Evolutionary conservation across 148 eudicot genomes (phyloP).

Genomic region (Arbutus unedo): DNA sequence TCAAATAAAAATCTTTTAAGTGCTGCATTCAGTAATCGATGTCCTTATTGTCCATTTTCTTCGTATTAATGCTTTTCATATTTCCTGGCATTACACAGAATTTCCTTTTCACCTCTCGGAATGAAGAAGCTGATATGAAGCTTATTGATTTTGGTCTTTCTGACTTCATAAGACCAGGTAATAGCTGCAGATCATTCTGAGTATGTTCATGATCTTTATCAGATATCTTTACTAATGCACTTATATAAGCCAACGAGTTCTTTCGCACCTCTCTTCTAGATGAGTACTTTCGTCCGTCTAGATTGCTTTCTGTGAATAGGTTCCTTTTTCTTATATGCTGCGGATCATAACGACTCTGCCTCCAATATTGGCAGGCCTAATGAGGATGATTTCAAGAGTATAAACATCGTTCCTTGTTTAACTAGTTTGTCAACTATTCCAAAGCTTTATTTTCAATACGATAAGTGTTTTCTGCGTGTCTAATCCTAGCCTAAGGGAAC

Average conservation of each 20-base stretch:
- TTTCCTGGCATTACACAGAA: slow-evolving; percentile 44
- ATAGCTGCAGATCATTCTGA: neutral
- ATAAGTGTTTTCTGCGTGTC: neutral
- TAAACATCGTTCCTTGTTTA: neutral
- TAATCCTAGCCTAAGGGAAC: neutral
- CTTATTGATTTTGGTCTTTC: slow-evolving; percentile 80
- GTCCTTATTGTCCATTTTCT: neutral
- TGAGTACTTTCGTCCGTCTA: neutral
- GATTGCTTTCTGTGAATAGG: neutral
- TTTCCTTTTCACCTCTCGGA: slow-evolving; percentile 59
- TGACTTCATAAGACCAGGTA: slow-evolving; percentile 67
- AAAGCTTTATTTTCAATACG: neutral
- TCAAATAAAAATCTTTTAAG: neutral
- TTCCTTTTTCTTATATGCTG: neutral
- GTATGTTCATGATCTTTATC: neutral
- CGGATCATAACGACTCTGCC: neutral
- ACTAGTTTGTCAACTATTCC: neutral
- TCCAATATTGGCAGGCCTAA: neutral
- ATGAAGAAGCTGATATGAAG: slow-evolving; percentile 68
- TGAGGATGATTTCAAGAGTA: neutral
- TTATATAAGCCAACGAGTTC: neutral
- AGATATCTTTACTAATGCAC: neutral
- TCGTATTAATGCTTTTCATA: neutral
- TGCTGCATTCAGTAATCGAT: neutral
- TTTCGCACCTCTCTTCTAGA: neutral